These are phyloP conservation scores for Alternaria longipes DNA, from an alignment of 2,329 filamentous ascomycete species.

Conservation along the genomic window DNA sequence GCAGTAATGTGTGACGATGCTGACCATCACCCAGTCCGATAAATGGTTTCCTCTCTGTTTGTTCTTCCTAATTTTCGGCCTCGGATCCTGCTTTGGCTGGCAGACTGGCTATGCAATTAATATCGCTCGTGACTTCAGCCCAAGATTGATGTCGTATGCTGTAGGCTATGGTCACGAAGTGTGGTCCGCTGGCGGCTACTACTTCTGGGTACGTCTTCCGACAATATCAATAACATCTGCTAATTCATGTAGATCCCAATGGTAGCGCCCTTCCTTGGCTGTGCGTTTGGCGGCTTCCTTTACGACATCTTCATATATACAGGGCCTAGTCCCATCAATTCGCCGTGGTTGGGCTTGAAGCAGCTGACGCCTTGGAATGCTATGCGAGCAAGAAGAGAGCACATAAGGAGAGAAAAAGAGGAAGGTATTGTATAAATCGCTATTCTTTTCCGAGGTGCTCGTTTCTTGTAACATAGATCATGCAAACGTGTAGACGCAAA, in stretches of 20 bases:
- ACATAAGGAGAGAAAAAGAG: conserved; percentile 38
- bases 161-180: conserved; percentile 74
- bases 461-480: no score
- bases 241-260: conserved; percentile 66
- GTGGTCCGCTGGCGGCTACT: conserved; percentile 73
- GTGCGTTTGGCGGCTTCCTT: conserved; percentile 41
- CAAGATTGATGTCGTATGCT: conserved; percentile 71
- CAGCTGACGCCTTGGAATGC: conserved; percentile 53
- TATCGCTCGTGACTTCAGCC: conserved; percentile 75
- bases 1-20: not conserved
- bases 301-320: conserved; percentile 65
- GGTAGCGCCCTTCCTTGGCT: conserved; percentile 73
- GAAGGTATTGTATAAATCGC: conserved; percentile 35
- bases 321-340: conserved; percentile 75
- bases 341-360: conserved; percentile 70
- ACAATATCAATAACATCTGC: not conserved
- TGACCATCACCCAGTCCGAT: conserved; percentile 21
- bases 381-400: conserved; percentile 29
- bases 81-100: conserved; percentile 78
- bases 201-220: conserved; percentile 69
- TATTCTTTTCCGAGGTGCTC: no score
- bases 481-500: no score
- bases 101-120: conserved; percentile 82
- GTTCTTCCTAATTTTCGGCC: conserved; percentile 78
- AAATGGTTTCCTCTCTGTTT: conserved; percentile 64